These are phyloP conservation scores for Croton setiger DNA, from an alignment of 441 rosid genomes.

Conservation along the genomic window DNA sequence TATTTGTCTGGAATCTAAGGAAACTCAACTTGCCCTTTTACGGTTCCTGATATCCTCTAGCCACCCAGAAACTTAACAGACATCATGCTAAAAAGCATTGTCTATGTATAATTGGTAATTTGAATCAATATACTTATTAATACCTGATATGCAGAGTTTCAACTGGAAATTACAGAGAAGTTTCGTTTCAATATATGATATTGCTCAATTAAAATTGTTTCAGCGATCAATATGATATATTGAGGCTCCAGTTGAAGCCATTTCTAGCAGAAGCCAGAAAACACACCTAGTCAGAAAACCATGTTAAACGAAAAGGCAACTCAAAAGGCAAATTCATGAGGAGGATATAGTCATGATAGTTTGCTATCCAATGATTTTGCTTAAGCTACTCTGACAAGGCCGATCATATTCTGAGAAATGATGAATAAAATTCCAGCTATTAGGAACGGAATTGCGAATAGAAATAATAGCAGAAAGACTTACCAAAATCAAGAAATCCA, in stretches of 20 bases:
- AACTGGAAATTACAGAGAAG: neutral
- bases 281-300: neutral
- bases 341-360: neutral
- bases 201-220: conserved; percentile 3
- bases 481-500: conserved; percentile 99
- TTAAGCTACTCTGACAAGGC: neutral
- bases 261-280: neutral
- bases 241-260: neutral
- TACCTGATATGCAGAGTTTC: neutral
- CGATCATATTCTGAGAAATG: neutral
- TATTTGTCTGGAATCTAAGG: neutral
- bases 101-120: neutral
- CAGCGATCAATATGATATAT: neutral
- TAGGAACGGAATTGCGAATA: conserved; percentile 12
- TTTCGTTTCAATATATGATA: neutral
- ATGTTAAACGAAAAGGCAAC: neutral
- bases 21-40: neutral
- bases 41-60: neutral
- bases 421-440: neutral
- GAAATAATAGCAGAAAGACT: conserved; percentile 14
- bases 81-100: neutral
- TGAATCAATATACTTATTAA: neutral
- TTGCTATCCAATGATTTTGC: neutral
- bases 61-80: conserved; percentile 1
- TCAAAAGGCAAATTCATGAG: neutral